These are phyloP conservation scores for Pythium biforme DNA, from an alignment of 352 stramenopile species.

Conservation along the genomic window DNA sequence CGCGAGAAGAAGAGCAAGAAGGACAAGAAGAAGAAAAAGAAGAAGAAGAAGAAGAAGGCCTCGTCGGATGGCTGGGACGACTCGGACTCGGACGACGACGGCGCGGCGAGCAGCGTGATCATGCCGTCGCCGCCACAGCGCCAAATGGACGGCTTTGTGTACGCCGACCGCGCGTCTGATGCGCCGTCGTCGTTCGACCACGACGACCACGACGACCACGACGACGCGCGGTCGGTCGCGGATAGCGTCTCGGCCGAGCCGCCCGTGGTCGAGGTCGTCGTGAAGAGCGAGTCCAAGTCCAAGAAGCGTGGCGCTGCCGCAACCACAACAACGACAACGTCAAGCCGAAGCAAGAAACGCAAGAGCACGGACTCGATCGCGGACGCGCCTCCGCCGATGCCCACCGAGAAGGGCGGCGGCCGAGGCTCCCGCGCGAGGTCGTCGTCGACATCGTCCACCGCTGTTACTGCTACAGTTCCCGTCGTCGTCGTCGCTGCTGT, in stretches of 20 bases:
- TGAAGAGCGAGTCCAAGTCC: conserved; percentile 9
- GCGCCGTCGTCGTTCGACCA: not conserved
- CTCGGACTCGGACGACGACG: conserved; percentile 59
- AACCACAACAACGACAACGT: conserved; percentile 11
- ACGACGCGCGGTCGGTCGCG: not conserved
- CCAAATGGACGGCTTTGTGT: conserved; percentile 32
- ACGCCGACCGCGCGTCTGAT: conserved; percentile 20
- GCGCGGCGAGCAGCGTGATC: conserved; percentile 30
- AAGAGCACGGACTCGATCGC: conserved; percentile 25
- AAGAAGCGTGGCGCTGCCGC: conserved; percentile 6
- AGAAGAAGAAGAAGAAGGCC: conserved; percentile 58
- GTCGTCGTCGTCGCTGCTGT: conserved; percentile 19
- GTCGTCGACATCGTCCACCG: not conserved
- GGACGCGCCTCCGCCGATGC: not conserved
- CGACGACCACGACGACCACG: not conserved
- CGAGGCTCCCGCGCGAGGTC: conserved; percentile 3
- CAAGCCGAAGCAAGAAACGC: conserved; percentile 24
- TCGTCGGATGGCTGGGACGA: conserved; percentile 35
- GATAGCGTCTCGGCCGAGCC: not conserved
- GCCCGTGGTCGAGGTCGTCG: not conserved
- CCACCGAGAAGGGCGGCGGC: conserved; percentile 1
- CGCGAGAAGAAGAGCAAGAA: conserved; percentile 43
- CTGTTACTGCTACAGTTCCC: conserved; percentile 5
- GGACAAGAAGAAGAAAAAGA: conserved; percentile 54
- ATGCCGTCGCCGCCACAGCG: conserved; percentile 29